These are phyloP conservation scores for Fusarium devonianum DNA, from an alignment of 2,329 filamentous ascomycete species.

Conservation along the genomic window DNA sequence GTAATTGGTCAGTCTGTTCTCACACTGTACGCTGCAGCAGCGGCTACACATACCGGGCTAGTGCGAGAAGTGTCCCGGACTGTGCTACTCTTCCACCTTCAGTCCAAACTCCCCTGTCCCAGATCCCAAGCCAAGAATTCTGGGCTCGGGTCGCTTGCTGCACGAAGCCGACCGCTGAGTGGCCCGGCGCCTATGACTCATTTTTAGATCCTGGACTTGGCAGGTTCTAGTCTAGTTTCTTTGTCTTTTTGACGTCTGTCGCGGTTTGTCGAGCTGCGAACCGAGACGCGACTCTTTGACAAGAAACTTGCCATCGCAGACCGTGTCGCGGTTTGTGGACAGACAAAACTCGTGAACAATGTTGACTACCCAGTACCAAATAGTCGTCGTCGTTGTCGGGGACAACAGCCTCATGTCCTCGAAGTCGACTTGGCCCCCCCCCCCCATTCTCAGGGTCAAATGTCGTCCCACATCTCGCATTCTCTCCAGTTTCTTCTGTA, in stretches of 20 bases:
- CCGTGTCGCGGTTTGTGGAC: conserved; percentile 15
- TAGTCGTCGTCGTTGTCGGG: conserved; percentile 10
- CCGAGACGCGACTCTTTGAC: conserved; percentile 15
- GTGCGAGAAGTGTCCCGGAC: conserved; percentile 20
- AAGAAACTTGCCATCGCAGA: not conserved
- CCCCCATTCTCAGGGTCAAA: conserved; percentile 38
- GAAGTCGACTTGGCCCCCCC: not conserved
- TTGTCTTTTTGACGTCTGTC: not conserved
- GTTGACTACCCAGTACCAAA: conserved; percentile 29
- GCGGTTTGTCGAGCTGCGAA: conserved; percentile 5
- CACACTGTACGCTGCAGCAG: conserved; percentile 20
- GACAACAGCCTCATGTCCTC: conserved; percentile 18
- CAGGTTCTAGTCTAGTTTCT: conserved; percentile 13
- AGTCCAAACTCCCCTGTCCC: not conserved
- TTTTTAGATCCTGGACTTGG: conserved; percentile 40
- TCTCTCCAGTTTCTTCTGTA: conserved; percentile 12
- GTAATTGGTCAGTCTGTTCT: conserved; percentile 28
- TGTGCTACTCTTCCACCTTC: conserved; percentile 21
- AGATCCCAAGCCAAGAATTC: conserved; percentile 35
- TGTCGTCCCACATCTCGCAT: conserved; percentile 6
- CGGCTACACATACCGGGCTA: not conserved
- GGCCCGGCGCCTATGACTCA: conserved; percentile 46
- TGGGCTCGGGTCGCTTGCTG: conserved; percentile 42
- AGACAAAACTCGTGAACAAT: not conserved
- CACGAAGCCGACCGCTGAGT: conserved; percentile 43